Conservation (phyloP, 257 asterid species). For the Verbascum thapsus region DNA sequence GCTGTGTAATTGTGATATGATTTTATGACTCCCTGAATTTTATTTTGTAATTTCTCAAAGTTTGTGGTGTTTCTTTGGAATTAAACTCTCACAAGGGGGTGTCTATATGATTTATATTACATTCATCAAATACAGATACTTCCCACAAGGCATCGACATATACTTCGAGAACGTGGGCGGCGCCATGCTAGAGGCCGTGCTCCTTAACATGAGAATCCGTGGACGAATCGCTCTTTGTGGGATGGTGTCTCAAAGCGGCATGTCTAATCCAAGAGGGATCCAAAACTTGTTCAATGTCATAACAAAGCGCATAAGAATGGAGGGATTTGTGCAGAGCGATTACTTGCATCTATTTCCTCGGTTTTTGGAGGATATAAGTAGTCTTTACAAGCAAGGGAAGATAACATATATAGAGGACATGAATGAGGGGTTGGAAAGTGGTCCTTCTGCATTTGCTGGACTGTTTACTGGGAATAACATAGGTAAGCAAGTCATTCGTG, state of each 20-base stretch:
- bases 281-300: constrained; percentile 47
- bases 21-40: too few relatives aligned
- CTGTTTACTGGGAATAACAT: constrained; percentile 59
- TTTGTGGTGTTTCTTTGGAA: too few relatives aligned
- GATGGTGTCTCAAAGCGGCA: constrained; percentile 55
- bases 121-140: constrained; percentile 43
- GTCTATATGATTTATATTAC: too few relatives aligned
- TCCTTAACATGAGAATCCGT: constrained; percentile 56
- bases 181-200: constrained; percentile 60
- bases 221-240: constrained; percentile 64
- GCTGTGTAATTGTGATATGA: too few relatives aligned
- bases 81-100: too few relatives aligned
- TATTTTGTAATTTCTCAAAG: too few relatives aligned
- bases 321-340: constrained; percentile 65
- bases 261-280: constrained; percentile 40
- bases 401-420: constrained; percentile 56
- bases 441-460: constrained; percentile 59
- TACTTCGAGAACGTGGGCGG: constrained; percentile 72
- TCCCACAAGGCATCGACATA: constrained; percentile 63
- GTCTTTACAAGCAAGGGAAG: constrained; percentile 60
- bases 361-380: constrained; percentile 46
- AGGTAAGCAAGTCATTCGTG: constrained; percentile 62
- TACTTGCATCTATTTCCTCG: constrained; percentile 47
- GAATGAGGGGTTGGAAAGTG: constrained; percentile 59
- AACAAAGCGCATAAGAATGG: constrained; percentile 49